A percentile compares a stretch with the other conserved stretches of the same genome.
These are phyloP conservation scores for Pestalotiopsis sp. DNA, from an alignment of 2,329 filamentous ascomycete species.

Conservation along the genomic window DNA sequence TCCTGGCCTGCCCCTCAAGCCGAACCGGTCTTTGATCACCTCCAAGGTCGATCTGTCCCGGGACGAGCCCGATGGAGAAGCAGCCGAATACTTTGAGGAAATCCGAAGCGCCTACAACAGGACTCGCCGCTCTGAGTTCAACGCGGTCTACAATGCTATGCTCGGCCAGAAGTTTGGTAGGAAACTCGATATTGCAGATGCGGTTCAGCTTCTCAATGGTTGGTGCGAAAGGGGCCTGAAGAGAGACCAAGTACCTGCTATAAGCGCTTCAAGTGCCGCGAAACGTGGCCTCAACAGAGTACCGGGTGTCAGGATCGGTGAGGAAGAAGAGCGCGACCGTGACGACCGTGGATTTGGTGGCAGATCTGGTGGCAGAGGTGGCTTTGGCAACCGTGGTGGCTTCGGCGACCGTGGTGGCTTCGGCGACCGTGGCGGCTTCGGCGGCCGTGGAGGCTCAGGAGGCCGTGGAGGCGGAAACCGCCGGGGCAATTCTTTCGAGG, in stretches of 20 bases:
- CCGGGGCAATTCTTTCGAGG: not conserved
- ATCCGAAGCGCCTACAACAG: constrained; percentile 42
- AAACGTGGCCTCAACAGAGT: constrained; percentile 28
- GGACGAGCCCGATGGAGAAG: constrained; percentile 38
- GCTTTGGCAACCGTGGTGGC: constrained; percentile 10
- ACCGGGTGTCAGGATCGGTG: constrained; percentile 27
- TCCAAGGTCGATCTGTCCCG: constrained; percentile 55
- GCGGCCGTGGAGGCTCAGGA: not conserved
- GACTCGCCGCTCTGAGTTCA: constrained; percentile 43
- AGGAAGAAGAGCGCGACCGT: constrained; percentile 16
- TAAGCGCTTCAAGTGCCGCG: constrained; percentile 26
- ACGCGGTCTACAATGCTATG: constrained; percentile 55
- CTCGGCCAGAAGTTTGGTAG: constrained; percentile 53
- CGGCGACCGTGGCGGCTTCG: constrained; percentile 5
- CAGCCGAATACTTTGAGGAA: constrained; percentile 40
- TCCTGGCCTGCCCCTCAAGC: constrained; percentile 60
- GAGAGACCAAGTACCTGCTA: constrained; percentile 47
- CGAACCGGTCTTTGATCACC: constrained; percentile 51
- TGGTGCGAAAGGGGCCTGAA: constrained; percentile 55
- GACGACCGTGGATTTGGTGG: not conserved
- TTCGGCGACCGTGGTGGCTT: constrained; percentile 9
- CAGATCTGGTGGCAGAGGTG: not conserved
- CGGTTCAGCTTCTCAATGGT: constrained; percentile 55
- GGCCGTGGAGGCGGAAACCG: not conserved
- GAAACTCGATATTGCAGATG: constrained; percentile 30